Evolutionary conservation across 2,329 filamentous ascomycete species (phyloP), one percentile per base, ranked within the genome.

Genomic region (Aspergillus brunneoviolaceus): DNA sequence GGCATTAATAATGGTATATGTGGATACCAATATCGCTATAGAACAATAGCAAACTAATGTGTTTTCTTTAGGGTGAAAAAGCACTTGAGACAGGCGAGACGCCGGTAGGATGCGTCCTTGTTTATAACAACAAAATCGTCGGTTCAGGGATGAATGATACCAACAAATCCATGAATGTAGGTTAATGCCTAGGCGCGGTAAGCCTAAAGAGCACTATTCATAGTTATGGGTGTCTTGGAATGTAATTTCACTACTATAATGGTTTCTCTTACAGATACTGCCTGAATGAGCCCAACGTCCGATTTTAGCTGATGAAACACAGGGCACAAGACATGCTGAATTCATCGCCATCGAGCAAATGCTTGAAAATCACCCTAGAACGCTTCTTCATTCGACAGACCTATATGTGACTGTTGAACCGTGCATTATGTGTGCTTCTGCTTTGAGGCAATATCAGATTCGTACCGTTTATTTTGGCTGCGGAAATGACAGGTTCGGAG

Each of bases 361-460:
- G 65, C 80, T 90, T 50, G 79, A 83, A 23, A 83, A 82, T 55
- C 84, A 95, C 65, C 84, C 89, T 56, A 84, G 86, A 35, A 84
- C 83, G 12, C 85, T 94, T 63, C 82, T 98, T 67, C 81, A 81
- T 45, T 85, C 93, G 65, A 89, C 87, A 10, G 87, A 89, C 70
- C 85, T 99, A 55, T 99, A 99, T 76, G 95, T 99, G 52, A 99
- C 95, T 0, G 94, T 99, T 57, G 96, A 99, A 78, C 95, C 95
- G 4, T 99, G 95, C 76, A 92, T 99, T 79, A 99, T 99, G 95
- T 99, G 95, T 74, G 95, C 95, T 12, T 96, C 92, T 6, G 87
- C 96, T 56, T 84, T 99, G 54, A 87, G 92, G 55, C 96, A 99
- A 76, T 89, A 96, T 65, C 86, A 87, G 14, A 92, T 99, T 76